Evolutionary conservation across 2,329 filamentous ascomycete species (phyloP).

Genomic region (Sphaerostilbella broomeana): DNA sequence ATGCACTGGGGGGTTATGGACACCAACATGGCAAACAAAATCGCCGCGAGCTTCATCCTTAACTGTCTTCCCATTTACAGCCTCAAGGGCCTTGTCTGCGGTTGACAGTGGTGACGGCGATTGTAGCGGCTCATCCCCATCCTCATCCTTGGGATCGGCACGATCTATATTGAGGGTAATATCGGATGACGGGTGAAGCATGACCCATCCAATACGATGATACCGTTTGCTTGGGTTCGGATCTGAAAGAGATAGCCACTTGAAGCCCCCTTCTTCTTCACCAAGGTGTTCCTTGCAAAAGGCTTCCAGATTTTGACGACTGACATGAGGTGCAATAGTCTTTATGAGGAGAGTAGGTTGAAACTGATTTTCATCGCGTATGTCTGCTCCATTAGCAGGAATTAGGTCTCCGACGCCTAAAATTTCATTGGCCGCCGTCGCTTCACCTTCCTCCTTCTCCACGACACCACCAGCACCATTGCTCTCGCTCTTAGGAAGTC

Average conservation of each 20-base stretch:
- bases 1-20: conserved; percentile 81
- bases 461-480: conserved; percentile 78
- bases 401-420: conserved; percentile 87
- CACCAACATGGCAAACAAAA: conserved; percentile 94
- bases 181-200: conserved; percentile 77
- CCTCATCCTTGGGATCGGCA: conserved; percentile 66
- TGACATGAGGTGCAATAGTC: conserved; percentile 94
- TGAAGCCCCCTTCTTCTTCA: conserved; percentile 85
- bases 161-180: conserved; percentile 58
- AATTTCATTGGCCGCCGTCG: conserved; percentile 84
- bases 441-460: conserved; percentile 94
- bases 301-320: conserved; percentile 82
- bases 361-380: conserved; percentile 80
- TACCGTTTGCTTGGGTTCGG: conserved; percentile 96
- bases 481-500: conserved; percentile 86
- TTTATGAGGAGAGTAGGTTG: conserved; percentile 96
- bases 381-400: conserved; percentile 73
- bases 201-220: conserved; percentile 97
- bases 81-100: conserved; percentile 81
- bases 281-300: conserved; percentile 94
- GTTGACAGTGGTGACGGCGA: conserved; percentile 49
- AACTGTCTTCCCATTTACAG: conserved; percentile 96
- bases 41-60: conserved; percentile 90
- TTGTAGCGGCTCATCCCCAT: conserved; percentile 51
- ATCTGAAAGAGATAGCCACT: conserved; percentile 92